phyloP scores from a whole-genome alignment of 805 yeast genomes.

The Myxozyma mucilagina region DNA sequence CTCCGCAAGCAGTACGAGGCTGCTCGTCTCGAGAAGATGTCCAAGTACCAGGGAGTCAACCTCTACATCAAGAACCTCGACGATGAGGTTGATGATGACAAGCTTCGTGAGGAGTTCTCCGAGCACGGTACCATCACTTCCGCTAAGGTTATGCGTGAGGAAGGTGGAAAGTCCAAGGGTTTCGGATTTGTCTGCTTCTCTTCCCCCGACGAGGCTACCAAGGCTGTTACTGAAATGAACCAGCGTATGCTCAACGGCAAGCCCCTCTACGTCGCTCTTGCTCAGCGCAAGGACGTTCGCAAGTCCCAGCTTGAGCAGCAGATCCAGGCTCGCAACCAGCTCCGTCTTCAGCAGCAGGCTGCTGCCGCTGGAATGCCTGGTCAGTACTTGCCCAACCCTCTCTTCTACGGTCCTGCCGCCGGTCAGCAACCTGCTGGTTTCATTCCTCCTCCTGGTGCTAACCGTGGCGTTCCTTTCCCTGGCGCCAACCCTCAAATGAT shows the following conservation, averaged over 20 bases:
- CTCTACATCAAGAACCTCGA: conserved; percentile 95
- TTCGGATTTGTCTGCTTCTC: conserved; percentile 98
- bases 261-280: conserved; percentile 97
- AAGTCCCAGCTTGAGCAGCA: conserved; percentile 96
- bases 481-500: conserved; percentile 43
- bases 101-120: conserved; percentile 85
- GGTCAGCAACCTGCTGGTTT: conserved; percentile 72
- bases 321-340: conserved; percentile 95
- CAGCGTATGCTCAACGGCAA: conserved; percentile 92
- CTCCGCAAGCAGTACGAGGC: conserved; percentile 93
- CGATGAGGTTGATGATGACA: conserved; percentile 87
- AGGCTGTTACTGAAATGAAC: conserved; percentile 98
- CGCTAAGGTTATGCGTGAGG: conserved; percentile 94
- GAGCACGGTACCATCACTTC: conserved; percentile 94
- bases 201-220: conserved; percentile 97
- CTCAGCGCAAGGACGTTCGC: conserved; percentile 98
- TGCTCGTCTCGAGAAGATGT: conserved; percentile 83
- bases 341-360: conserved; percentile 96
- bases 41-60: conserved; percentile 97
- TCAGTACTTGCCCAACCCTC: conserved; percentile 73
- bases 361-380: conserved; percentile 77
- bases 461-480: conserved; percentile 59
- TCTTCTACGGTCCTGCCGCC: conserved; percentile 61
- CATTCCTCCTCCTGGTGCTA: conserved; percentile 68
- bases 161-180: conserved; percentile 92